Evolutionary conservation across 1,139 yeast genomes (phyloP).

Genomic region (Saccharomyces hybrid): DNA sequence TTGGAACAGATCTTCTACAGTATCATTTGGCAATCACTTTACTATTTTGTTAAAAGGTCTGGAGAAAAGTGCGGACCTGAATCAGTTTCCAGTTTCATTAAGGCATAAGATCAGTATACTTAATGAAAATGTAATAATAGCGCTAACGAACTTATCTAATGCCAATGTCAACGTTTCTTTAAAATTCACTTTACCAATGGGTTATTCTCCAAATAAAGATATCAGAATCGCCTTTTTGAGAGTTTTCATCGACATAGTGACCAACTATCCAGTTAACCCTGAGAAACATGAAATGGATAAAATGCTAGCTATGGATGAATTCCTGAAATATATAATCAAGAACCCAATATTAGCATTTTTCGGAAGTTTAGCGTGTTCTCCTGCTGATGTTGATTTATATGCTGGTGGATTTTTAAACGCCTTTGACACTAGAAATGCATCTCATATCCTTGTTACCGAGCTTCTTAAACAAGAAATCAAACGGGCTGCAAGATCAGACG

Average conservation of each 20-base stretch:
- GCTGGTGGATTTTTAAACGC: conserved; percentile 60
- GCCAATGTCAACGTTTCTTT: conserved; percentile 78
- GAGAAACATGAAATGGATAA: conserved; percentile 29
- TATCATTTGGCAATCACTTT: conserved; percentile 66
- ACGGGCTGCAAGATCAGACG: conserved; percentile 55
- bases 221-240: conserved; percentile 67
- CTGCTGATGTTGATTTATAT: conserved; percentile 63
- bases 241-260: conserved; percentile 64
- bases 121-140: conserved; percentile 58
- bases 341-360: conserved; percentile 34
- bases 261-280: conserved; percentile 32
- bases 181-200: conserved; percentile 68
- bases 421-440: conserved; percentile 45
- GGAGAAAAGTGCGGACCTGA: conserved; percentile 45
- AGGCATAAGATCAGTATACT: conserved; percentile 50
- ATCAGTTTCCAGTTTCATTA: conserved; percentile 31
- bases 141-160: conserved; percentile 61
- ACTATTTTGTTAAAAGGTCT: conserved; percentile 62
- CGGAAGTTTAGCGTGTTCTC: conserved; percentile 44
- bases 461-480: conserved; percentile 59
- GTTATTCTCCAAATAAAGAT: conserved; percentile 60
- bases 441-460: conserved; percentile 50
- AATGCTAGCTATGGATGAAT: conserved; percentile 24
- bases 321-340: conserved; percentile 16
- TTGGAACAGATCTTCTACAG: conserved; percentile 48